These are phyloP conservation scores for Tuber microsphaerosporum DNA, from an alignment of 495 filamentous ascomycete genomes.

Conservation along the genomic window DNA sequence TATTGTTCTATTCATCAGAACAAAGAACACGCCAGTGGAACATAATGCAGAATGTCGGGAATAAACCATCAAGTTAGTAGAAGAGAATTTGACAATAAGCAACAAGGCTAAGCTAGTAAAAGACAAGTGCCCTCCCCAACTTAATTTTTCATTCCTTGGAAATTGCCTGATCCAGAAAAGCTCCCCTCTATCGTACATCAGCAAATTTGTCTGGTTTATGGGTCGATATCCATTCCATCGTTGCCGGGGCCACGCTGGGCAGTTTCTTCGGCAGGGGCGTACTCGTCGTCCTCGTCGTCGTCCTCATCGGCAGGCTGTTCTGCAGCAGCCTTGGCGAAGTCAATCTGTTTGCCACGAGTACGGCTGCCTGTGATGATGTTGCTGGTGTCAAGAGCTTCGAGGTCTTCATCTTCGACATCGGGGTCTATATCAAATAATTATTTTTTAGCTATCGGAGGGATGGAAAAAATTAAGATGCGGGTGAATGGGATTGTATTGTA, in stretches of 20 bases:
- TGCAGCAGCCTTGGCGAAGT: slow-evolving; percentile 73
- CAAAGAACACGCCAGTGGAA: background rate
- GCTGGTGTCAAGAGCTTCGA: slow-evolving; percentile 88
- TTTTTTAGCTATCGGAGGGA: slow-evolving; percentile 22
- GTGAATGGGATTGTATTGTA: slow-evolving; percentile 42
- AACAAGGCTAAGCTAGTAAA: slow-evolving; percentile 1
- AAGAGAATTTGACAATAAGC: background rate
- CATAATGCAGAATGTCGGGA: background rate
- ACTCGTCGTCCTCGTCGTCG: slow-evolving; percentile 71
- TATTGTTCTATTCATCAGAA: background rate
- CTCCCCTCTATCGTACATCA: background rate
- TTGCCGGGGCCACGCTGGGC: background rate
- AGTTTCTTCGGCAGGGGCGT: slow-evolving; percentile 39
- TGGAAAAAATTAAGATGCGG: slow-evolving; percentile 1
- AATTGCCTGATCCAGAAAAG: background rate
- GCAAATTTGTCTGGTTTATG: background rate
- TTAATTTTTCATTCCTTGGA: background rate
- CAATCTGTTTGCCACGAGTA: slow-evolving; percentile 75
- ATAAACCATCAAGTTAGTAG: background rate
- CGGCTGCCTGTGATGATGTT: slow-evolving; percentile 71
- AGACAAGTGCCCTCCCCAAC: background rate
- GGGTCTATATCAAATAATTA: slow-evolving; percentile 47
- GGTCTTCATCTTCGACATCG: slow-evolving; percentile 70
- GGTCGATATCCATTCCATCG: background rate
- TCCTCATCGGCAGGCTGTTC: slow-evolving; percentile 62